Evolutionary conservation across 495 filamentous ascomycete species (phyloP).

Genomic region (Daldinia grandis): DNA sequence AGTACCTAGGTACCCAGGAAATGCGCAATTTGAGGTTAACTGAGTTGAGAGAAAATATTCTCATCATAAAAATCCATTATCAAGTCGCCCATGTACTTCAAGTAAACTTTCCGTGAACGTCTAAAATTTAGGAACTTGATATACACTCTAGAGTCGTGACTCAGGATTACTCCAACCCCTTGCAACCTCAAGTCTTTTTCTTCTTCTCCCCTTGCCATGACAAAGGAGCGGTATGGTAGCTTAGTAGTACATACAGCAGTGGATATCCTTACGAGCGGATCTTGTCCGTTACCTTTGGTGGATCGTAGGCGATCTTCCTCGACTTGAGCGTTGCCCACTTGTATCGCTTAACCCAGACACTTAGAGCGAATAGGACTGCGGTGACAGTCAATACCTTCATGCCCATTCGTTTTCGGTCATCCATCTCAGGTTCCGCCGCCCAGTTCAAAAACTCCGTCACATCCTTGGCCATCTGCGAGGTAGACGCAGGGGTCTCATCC

Average conservation of each 20-base stretch:
- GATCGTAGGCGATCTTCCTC: slow-evolving; percentile 88
- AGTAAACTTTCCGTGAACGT: slow-evolving; percentile 31
- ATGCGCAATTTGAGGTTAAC: background rate
- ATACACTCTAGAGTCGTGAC: slow-evolving; percentile 48
- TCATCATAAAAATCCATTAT: slow-evolving; percentile 12
- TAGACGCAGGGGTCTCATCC: slow-evolving; percentile 90
- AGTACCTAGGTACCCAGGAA: too few relatives aligned
- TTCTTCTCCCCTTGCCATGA: slow-evolving; percentile 46
- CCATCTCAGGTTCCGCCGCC: slow-evolving; percentile 98
- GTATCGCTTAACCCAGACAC: slow-evolving; percentile 99
- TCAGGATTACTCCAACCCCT: slow-evolving; percentile 40
- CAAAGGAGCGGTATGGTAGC: slow-evolving; percentile 49
- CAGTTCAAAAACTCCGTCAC: slow-evolving; percentile 99
- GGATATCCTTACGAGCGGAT: slow-evolving; percentile 48
- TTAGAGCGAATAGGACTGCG: slow-evolving; percentile 80
- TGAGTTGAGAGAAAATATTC: background rate
- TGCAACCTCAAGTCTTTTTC: slow-evolving; percentile 41
- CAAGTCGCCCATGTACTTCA: slow-evolving; percentile 27
- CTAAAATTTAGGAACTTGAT: slow-evolving; percentile 47
- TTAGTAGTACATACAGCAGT: slow-evolving; percentile 57
- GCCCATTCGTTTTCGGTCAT: slow-evolving; percentile 99
- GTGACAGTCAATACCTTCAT: slow-evolving; percentile 87
- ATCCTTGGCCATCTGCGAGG: slow-evolving; percentile 99
- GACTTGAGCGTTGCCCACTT: slow-evolving; percentile 98
- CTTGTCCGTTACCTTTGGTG: slow-evolving; percentile 61